Evolutionary conservation across 2,329 filamentous ascomycete species (phyloP).

Genomic region (Cyphellophora europaea): DNA sequence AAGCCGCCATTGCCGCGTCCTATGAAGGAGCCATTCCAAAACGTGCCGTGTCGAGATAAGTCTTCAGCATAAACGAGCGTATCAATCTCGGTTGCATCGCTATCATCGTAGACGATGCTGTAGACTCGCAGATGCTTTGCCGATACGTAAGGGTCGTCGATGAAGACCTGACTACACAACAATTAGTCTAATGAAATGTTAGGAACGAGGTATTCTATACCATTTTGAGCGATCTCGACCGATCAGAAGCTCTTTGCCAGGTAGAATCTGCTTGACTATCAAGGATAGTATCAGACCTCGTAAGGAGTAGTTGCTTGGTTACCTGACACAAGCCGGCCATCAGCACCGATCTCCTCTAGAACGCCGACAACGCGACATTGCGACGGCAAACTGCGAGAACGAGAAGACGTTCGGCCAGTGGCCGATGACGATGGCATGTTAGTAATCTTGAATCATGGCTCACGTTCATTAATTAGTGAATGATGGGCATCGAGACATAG

Average conservation of each 20-base stretch:
- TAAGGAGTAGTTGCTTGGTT: neutral
- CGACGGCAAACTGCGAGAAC: too few relatives aligned
- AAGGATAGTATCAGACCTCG: constrained; percentile 12
- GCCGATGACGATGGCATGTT: too few relatives aligned
- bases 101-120: constrained; percentile 31
- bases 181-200: constrained; percentile 5
- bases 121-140: constrained; percentile 34
- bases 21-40: constrained; percentile 29
- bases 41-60: constrained; percentile 30
- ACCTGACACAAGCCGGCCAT: too few relatives aligned
- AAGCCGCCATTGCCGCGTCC: constrained; percentile 24
- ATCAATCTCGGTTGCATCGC: constrained; percentile 25
- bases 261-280: constrained; percentile 19
- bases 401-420: too few relatives aligned
- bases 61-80: constrained; percentile 36
- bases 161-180: constrained; percentile 23
- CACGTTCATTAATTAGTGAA: too few relatives aligned
- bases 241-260: constrained; percentile 25
- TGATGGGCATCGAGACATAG: too few relatives aligned
- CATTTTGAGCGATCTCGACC: constrained; percentile 26
- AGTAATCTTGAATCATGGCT: too few relatives aligned
- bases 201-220: constrained; percentile 15
- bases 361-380: too few relatives aligned
- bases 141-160: constrained; percentile 28
- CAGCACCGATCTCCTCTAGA: too few relatives aligned